Evolutionary conservation across 1,139 yeast genomes (phyloP), one percentile per base, ranked within the genome.

Genomic region (Saccharomyces hybrid): DNA sequence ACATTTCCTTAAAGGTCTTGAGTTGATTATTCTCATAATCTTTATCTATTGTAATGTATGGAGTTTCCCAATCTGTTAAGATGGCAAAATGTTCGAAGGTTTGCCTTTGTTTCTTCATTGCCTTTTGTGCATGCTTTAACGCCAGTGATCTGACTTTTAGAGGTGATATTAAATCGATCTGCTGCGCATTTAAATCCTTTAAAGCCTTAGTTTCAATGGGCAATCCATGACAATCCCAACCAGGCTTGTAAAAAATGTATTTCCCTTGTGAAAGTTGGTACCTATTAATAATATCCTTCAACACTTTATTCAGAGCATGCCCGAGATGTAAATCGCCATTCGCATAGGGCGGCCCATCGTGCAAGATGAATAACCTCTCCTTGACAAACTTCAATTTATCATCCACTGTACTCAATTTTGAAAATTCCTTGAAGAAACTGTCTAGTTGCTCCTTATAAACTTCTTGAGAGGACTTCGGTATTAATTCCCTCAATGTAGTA

Each of bases 261-360:
- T 81, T 78, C 26, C 90, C 86, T 47, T 75, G 71, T 50, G 85
- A 70, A 46, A 91, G 72, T 64, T 88, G 83, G 62, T 76, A 84
- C 52, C 99, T 75, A 60, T 82, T 82, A 53, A 91, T 82, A 52
- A 93, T 82, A 70, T 93, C 99, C 69, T 93, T 93, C 54, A 89
- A 71, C 26, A 90, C 80, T 66, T 93, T 93, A 71, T 93, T 93
- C 65, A 93, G 72, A 0, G 98, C 91, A 71, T 93, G 99, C 1
- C 99, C 99, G 57, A 91, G 71, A 68, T 93, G 99, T 27, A 93
- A 74, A 58, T 85, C 89, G 3, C 98, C 99, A 67, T 93, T 93
- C 11, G 99, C 98, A 71, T 91, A 93, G 0, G 99, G 99, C 0
- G 99, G 99, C 0, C 99, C 99, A 71, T 93, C 99, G 61, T 91